Evolutionary conservation across 495 filamentous ascomycete species (phyloP), one percentile per base, ranked within the genome.

Genomic region (Hypoxylon intermedium): DNA sequence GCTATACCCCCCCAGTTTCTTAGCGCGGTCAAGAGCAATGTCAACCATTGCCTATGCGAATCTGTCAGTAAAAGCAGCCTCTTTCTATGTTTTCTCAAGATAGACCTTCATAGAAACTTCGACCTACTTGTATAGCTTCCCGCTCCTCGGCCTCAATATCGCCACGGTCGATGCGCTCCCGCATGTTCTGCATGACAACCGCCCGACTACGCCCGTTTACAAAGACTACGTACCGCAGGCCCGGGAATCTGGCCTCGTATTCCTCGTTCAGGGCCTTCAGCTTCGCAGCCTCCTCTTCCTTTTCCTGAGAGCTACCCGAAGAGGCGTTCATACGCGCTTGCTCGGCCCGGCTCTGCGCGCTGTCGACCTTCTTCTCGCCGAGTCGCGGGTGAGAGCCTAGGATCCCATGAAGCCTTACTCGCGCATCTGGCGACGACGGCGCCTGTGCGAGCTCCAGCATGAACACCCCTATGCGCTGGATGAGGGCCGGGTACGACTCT

Each of bases 211-310:
- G 82, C 15, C 92, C 92, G 75, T 96, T 92, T 49, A 97, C 94
- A 75, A 95, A 98, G 6, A 91, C 86, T 81, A 97, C 90, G 79
- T 96, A 97, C 76, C 87, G 78, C 70, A 98, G 69, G 3, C 93
- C 89, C 6, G 91, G 91, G 75, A 95, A 98, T 38, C 64, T 80
- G 33, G 74, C 77, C 74, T 97, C 94, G 70, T 97, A 98, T 74
- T 89, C 84, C 3, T 74, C 74, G 71, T 98, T 98, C 69, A 97
- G 70, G 26, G 63, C 56, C 31, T 77, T 78, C 41, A 93, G 75
- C 60, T 83, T 77, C 52, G 82, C 79, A 9, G 76, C 84, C 63
- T 87, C 85, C 26, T 77, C 79, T 53, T 75, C 72, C 15, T 30
- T 49, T 3, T 52, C 46, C 9, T 9, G 9, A 9, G 46, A 44